Base-by-base conservation (phyloP, 1,139 yeast species). In the Debaryomycetaceae sp. region DNA sequence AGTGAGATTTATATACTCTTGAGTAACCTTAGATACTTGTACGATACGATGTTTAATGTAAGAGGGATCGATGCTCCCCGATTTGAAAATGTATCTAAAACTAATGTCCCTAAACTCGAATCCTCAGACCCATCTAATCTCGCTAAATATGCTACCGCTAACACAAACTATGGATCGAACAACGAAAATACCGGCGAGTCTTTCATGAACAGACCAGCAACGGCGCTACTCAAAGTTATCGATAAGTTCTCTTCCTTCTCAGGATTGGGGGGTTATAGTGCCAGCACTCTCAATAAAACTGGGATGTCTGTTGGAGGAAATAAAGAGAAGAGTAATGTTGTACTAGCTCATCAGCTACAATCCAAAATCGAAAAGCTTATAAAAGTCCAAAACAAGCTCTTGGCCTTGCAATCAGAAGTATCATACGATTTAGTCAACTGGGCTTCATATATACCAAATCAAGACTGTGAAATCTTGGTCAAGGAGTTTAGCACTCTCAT, bases 401-500 rank as follows among this genome's bases (percentile, higher is more conserved):
- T 63, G 46, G 56, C 51, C 22, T 63, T 61, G 34, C 63, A 63
- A 37, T 61, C 58, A 14, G 70, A 61, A n/a, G 58, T 74, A 34
- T 51, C 65, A 17, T 61, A 58, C 28, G 72, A 73, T 6, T 51
- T 75, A 28, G 50, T 51, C 6, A 53, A 52, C 3, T 78, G 83
- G 83, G 59, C 67, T 15, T 53, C 58, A 17, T 48, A 60, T 3
- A 50, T 76, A 31, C 72, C 71, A n/a, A 63, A 62, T 39, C 61
- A 59, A 5, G 74, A 72, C 2, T 64, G 70, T 45, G 64, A 65
- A 38, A 49, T 49, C 16, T 53, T 75, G 53, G 53, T 78, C 31
- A 62, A 59, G 34, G 74, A 71, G 36, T 73, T 70, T 41, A 60
- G 66, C 30, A 55, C 58, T 30, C 53, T 75, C 8, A 49, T 74